Evolutionary conservation across 1,139 yeast genomes (phyloP).

Genomic region (Yamadazyma taylorii): DNA sequence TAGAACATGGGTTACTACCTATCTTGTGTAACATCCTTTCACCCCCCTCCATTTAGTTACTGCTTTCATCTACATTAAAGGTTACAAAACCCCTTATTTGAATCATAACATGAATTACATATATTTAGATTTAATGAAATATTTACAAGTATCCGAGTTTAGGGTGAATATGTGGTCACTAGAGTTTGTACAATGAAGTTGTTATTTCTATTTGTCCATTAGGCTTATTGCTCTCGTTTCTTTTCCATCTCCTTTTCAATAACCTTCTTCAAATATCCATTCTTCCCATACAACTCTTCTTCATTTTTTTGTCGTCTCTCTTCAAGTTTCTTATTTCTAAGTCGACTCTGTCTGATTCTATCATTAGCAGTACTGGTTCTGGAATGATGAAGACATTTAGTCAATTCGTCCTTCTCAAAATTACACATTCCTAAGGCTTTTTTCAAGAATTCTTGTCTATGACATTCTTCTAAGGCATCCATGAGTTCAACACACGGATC

Average conservation of each 20-base stretch:
- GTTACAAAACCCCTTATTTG: too few relatives aligned
- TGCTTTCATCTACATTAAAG: too few relatives aligned
- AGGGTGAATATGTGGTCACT: too few relatives aligned
- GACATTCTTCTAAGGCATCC: conserved; percentile 89
- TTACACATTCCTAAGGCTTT: conserved; percentile 87
- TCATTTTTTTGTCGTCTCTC: conserved; percentile 59
- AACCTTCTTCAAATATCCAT: conserved; percentile 67
- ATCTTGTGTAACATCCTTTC: too few relatives aligned
- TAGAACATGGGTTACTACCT: too few relatives aligned
- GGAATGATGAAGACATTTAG: conserved; percentile 77
- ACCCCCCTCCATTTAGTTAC: too few relatives aligned
- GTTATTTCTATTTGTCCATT: too few relatives aligned
- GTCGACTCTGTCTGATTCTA: conserved; percentile 57
- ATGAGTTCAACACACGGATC: conserved; percentile 75
- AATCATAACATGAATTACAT: too few relatives aligned
- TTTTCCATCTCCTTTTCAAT: conserved; percentile 22
- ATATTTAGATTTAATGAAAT: too few relatives aligned
- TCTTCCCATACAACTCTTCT: conserved; percentile 82
- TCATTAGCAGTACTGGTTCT: conserved; percentile 67
- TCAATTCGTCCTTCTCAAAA: conserved; percentile 75
- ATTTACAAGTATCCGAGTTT: too few relatives aligned
- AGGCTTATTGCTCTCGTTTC: conserved; percentile 16
- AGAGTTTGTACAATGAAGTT: too few relatives aligned
- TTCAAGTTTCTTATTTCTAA: conserved; percentile 55
- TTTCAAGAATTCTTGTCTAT: conserved; percentile 64